Evolutionary conservation across 768 basidiomycete species (phyloP), one percentile per base, ranked within the genome.

Genomic region (Russula ochroleuca): DNA sequence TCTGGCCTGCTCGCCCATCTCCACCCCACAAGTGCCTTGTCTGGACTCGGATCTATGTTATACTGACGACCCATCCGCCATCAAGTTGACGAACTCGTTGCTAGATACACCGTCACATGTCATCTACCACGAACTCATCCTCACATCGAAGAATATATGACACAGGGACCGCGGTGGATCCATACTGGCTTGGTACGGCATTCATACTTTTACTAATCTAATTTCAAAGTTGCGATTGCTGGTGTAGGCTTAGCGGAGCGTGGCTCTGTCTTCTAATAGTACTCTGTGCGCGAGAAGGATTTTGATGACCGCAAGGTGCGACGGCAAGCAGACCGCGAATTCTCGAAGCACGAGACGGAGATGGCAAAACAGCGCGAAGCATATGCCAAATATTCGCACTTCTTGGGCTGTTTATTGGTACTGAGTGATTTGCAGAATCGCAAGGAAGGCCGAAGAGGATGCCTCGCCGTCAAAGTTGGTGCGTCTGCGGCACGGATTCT

Each of bases 131-230:
- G 96, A 98, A 71, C 81, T 96, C 60, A 95, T 97, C 65, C 78
- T 96, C 69, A 96, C 94, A 13, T 95, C 94, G 37, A 96, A 72
- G 88, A 92, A 75, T 99, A 99, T 77, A 97, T 98, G 95, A 96
- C 95, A 19, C 94, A 94, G 74, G 97, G n/a, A 98, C 97, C 2
- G 86, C 96, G 0, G 90, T 98, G 66, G 94, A 98, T 72, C 87
- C 97, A 3, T 94, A 94, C 75, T 99, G 97, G 97, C 83, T 98
- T 40, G 94, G 94, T 92, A 75, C 72, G 3, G 37, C 37, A 59
- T 28, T 25, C 57, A 25, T 21, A 6, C 31, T 31, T 25, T 50
- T 48, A n/a, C 15, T 28, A 51, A 33, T 14, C n/a, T n/a, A n/a
- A n/a, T n/a, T n/a, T n/a, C n/a, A n/a, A n/a, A n/a, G n/a, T 52